Conservation (phyloP, 805 yeast genomes). For the Millerago galiae region DNA sequence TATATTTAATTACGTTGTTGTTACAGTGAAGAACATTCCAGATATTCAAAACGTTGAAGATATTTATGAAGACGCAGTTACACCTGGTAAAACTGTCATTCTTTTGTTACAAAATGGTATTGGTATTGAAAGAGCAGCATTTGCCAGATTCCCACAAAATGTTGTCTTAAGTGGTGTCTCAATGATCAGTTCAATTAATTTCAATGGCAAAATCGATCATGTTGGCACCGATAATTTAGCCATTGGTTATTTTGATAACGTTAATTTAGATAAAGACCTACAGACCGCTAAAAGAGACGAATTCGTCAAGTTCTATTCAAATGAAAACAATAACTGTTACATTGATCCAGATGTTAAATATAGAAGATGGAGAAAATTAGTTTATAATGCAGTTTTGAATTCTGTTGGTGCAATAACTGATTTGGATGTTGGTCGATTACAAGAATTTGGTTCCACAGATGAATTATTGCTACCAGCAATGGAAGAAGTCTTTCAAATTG, state of each 20-base stretch:
- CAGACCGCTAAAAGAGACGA: constrained; percentile 31
- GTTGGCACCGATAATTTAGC: constrained; percentile 37
- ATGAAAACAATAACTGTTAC: constrained; percentile 34
- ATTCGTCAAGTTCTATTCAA: constrained; percentile 40
- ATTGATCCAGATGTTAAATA: constrained; percentile 40
- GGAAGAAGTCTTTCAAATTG: constrained; percentile 59
- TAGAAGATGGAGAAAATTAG: constrained; percentile 59
- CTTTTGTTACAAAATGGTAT: constrained; percentile 60
- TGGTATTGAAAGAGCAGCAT: constrained; percentile 49
- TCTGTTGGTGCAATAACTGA: constrained; percentile 54
- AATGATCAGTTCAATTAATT: constrained; percentile 50
- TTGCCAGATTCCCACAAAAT: constrained; percentile 43
- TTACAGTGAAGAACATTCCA: constrained; percentile 61
- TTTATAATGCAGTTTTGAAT: constrained; percentile 65
- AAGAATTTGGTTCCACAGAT: constrained; percentile 36
- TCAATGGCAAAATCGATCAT: constrained; percentile 39
- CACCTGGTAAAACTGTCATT: constrained; percentile 36
- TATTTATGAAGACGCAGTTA: constrained; percentile 42
- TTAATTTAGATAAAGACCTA: constrained; percentile 20
- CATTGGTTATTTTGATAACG: constrained; percentile 44
- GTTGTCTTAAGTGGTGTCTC: constrained; percentile 55
- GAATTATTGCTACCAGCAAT: constrained; percentile 49
- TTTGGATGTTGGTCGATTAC: constrained; percentile 52
- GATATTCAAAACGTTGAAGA: constrained; percentile 52
- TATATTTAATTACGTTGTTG: constrained; percentile 50